Evolutionary conservation across 257 asterid genomes (phyloP).

Genomic region (Galeopsis tetrahit): DNA sequence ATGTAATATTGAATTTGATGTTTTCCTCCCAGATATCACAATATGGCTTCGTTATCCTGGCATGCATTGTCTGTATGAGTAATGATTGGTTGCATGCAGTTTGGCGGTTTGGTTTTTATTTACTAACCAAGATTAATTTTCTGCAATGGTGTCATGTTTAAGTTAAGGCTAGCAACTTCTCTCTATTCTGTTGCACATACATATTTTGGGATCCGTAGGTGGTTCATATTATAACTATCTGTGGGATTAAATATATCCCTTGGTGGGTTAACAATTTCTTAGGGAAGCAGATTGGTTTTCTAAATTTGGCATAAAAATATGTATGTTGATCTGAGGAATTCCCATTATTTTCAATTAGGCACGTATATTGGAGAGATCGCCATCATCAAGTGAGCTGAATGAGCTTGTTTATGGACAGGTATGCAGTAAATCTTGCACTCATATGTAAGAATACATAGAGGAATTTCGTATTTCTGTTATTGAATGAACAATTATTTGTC

Average conservation of each 20-base stretch:
- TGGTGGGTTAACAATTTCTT: constrained; percentile 17
- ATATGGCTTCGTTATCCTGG: neutral
- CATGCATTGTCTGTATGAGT: neutral
- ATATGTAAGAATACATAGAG: neutral
- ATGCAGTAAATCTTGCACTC: constrained; percentile 23
- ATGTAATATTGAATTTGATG: neutral
- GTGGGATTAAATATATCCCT: constrained; percentile 4
- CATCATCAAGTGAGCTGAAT: constrained; percentile 86
- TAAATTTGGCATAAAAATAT: constrained; percentile 23
- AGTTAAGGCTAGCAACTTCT: constrained; percentile 7
- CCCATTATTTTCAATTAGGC: constrained; percentile 56
- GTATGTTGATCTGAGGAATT: constrained; percentile 23
- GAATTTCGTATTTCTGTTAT: constrained; percentile 23
- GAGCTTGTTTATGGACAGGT: constrained; percentile 95
- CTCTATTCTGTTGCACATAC: neutral
- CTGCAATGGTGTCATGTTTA: neutral
- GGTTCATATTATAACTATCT: constrained; percentile 1
- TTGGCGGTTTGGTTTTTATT: neutral
- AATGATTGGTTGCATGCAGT: constrained; percentile 1
- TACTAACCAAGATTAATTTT: constrained; percentile 5
- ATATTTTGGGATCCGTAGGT: neutral
- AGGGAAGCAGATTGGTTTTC: constrained; percentile 18
- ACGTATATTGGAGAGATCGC: constrained; percentile 75
- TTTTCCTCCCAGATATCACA: constrained; percentile 16
- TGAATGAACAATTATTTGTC: constrained; percentile 15